These are phyloP conservation scores for Botryobasidium botryosum DNA, from an alignment of 768 basidiomycete genomes.

Conservation along the genomic window DNA sequence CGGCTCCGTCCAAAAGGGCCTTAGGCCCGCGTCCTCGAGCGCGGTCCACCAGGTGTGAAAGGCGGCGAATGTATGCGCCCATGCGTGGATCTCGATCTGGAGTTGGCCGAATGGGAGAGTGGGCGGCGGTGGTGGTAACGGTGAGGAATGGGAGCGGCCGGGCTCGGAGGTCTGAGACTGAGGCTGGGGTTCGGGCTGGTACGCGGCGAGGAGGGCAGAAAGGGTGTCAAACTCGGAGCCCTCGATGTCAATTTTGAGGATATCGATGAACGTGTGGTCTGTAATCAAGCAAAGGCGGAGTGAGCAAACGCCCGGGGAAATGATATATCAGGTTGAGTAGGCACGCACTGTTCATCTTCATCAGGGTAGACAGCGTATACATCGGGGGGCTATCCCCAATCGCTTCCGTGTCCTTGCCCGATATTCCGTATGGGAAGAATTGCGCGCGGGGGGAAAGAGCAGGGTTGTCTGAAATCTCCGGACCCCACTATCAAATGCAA, in stretches of 20 bases:
- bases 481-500: slow-evolving; percentile 7
- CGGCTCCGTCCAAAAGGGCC: slow-evolving; percentile 8
- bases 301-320: too few species aligned
- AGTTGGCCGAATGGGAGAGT: slow-evolving; percentile 12
- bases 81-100: slow-evolving; percentile 11
- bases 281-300: neutral
- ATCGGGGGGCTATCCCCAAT: slow-evolving; percentile 6
- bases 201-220: slow-evolving; percentile 5
- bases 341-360: slow-evolving; percentile 10
- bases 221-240: slow-evolving; percentile 10
- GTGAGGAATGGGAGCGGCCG: too few species aligned
- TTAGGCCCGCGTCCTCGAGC: slow-evolving; percentile 8
- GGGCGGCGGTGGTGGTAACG: too few species aligned
- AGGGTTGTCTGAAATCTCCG: slow-evolving; percentile 10
- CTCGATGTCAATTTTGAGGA: slow-evolving; percentile 13
- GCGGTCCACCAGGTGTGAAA: slow-evolving; percentile 4
- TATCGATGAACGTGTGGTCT: slow-evolving; percentile 10
- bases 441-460: slow-evolving; percentile 6
- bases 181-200: slow-evolving; percentile 4
- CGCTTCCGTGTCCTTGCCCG: slow-evolving; percentile 9
- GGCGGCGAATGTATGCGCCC: slow-evolving; percentile 4
- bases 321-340: too few species aligned
- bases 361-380: slow-evolving; percentile 9
- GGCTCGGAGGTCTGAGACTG: too few species aligned
- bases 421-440: slow-evolving; percentile 10